Base-by-base conservation (phyloP, 1,284 basidiomycete genomes). In the Rhodotorula sp. region DNA sequence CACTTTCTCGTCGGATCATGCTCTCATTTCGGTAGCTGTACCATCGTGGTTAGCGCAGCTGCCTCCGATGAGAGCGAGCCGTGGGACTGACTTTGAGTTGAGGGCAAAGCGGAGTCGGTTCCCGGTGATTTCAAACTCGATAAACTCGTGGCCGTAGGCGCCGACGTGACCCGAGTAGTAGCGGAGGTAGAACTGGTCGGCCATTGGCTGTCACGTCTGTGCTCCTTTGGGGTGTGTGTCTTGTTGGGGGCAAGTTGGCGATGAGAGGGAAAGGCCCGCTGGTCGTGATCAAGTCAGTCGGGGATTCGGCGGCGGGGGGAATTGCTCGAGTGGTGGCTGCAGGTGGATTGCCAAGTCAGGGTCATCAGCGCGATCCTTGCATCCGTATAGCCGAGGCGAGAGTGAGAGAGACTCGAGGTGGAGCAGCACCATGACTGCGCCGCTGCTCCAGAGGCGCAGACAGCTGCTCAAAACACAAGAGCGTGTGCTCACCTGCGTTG, bases 91-190 rank as follows among this genome's bases (percentile, higher is more conserved):
- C 79, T 99, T 99, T 29, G 94, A 97, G 86, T 99, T 99, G 86
- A 99, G 97, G 73, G 97, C 96, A 81, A 99, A 99, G 78, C 96
- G 88, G 75, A 99, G 86, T 70, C 96, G 89, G 14, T 96, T 97
- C 83, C 96, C 91, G 18, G 91, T 91, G 84, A 97, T 97, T 83
- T 99, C 96, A 80, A 98, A 99, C 83, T 99, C 97, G 62, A 99
- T 87, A 81, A 99, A 99, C 75, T 97, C 94, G 84, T 97, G 94
- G 26, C 94, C 94, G 79, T 97, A 93, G 82, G 93, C 93, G 71
- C 94, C 94, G 78, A 92, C 92, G 83, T 97, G 94, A 34, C 94
- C 94, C 58, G 92, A 93, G 83, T 79, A 79, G 73, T 79, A 76
- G 23, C 78, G 77, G 31, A 79, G 59, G 76, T 79, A 79, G 77